Conservation (phyloP, 192 early-diverging fungal species). For the Funneliformis geosporum region DNA sequence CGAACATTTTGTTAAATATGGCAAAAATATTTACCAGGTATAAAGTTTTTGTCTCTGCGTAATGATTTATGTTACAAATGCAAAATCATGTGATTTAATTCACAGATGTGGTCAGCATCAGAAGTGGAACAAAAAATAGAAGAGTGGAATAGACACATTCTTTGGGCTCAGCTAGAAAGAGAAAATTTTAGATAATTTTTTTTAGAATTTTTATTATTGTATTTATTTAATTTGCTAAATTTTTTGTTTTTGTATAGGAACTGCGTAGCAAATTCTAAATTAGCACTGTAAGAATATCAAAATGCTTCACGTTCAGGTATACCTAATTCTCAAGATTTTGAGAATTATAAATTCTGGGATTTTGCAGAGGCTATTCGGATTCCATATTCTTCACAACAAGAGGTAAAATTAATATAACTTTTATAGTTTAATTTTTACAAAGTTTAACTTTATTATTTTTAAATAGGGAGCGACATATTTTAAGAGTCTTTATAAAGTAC, state of each 20-base stretch:
- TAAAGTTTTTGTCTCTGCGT: background rate
- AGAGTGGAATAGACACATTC: background rate
- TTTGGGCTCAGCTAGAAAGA: background rate
- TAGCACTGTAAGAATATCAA: background rate
- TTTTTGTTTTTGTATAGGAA: background rate
- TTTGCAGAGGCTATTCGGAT: background rate
- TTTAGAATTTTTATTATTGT: background rate
- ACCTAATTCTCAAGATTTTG: background rate
- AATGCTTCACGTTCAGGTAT: background rate
- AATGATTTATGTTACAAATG: background rate
- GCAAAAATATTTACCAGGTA: background rate
- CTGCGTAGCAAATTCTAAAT: background rate
- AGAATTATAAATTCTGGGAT: background rate
- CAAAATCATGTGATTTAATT: background rate
- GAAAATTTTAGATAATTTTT: background rate
- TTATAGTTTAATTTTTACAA: no score
- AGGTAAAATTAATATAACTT: no score
- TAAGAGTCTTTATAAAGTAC: background rate
- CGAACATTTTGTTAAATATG: background rate
- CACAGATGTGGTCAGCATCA: background rate
- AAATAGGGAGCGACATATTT: background rate
- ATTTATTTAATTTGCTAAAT: background rate
- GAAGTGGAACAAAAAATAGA: constrained; percentile 3
- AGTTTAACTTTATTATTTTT: no score
- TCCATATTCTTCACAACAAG: background rate